These are phyloP conservation scores for Ramalina peruviana DNA, from an alignment of 495 filamentous ascomycete genomes.

Conservation along the genomic window DNA sequence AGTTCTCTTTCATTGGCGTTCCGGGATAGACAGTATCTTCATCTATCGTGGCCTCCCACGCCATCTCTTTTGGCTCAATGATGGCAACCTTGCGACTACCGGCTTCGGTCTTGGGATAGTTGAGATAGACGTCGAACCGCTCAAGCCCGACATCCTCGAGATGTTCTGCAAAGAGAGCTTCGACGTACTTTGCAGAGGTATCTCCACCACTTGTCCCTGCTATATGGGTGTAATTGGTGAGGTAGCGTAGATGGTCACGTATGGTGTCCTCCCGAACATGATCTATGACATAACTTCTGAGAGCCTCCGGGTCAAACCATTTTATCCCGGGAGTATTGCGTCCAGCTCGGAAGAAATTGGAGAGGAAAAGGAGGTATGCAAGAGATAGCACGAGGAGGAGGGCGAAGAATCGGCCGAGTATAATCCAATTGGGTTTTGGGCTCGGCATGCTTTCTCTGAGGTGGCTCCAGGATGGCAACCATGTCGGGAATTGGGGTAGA, in stretches of 20 bases:
- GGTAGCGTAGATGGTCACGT: slow-evolving; percentile 50
- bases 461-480: slow-evolving; percentile 24
- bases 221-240: slow-evolving; percentile 71
- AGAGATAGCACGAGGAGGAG: slow-evolving; percentile 58
- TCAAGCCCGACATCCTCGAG: slow-evolving; percentile 63
- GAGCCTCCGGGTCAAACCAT: slow-evolving; percentile 52
- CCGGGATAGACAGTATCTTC: slow-evolving; percentile 47
- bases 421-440: slow-evolving; percentile 33
- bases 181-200: slow-evolving; percentile 66
- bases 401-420: slow-evolving; percentile 58
- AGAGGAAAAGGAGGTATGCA: slow-evolving; percentile 72
- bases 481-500: slow-evolving; percentile 34
- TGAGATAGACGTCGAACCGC: slow-evolving; percentile 76
- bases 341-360: slow-evolving; percentile 54
- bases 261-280: slow-evolving; percentile 57
- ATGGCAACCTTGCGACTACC: slow-evolving; percentile 72
- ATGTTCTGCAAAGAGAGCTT: slow-evolving; percentile 53
- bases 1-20: slow-evolving; percentile 38
- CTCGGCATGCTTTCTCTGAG: slow-evolving; percentile 10
- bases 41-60: slow-evolving; percentile 77
- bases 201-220: slow-evolving; percentile 85
- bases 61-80: slow-evolving; percentile 50
- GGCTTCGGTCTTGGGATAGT: slow-evolving; percentile 54
- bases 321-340: slow-evolving; percentile 27
- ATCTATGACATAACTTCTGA: slow-evolving; percentile 53